Evolutionary conservation across 768 basidiomycete genomes (phyloP).

Genomic region (Amanita thiersii): DNA sequence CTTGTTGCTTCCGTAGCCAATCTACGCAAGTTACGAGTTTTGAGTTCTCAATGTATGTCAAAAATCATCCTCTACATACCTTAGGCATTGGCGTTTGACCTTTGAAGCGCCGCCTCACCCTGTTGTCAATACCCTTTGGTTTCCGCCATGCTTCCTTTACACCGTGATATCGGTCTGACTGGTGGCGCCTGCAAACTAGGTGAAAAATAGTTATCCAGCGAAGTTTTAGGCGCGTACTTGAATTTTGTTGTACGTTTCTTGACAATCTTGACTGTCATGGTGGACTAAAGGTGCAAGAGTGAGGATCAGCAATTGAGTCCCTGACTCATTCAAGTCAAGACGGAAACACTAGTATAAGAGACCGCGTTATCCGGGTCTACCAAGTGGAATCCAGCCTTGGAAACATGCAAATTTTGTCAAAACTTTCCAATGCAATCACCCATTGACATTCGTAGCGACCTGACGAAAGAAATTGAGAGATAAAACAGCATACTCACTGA

Average conservation of each 20-base stretch:
- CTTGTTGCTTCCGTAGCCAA: constrained; percentile 89
- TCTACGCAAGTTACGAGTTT: constrained; percentile 28
- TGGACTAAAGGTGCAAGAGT: constrained; percentile 20
- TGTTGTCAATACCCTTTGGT: constrained; percentile 99
- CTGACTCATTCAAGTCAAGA: background rate
- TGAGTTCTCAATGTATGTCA: background rate
- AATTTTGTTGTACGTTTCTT: constrained; percentile 97
- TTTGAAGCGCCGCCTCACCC: constrained; percentile 91
- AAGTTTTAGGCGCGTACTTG: constrained; percentile 52
- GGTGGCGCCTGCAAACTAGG: constrained; percentile 69
- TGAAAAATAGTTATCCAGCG: constrained; percentile 2
- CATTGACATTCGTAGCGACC: background rate
- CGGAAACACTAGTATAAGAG: constrained; percentile 10
- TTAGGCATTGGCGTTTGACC: constrained; percentile 96
- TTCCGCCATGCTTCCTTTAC: constrained; percentile 99
- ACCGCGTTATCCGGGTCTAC: constrained; percentile 20
- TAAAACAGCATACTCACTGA: constrained; percentile 38
- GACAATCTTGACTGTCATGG: constrained; percentile 62
- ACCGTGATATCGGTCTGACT: constrained; percentile 94
- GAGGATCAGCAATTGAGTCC: too few relatives aligned
- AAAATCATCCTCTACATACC: constrained; percentile 34
- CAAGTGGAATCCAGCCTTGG: constrained; percentile 28
- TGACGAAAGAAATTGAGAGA: constrained; percentile 5
- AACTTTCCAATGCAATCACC: background rate
- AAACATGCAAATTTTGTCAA: background rate